Conservation (phyloP, 2,329 filamentous ascomycete species). For the Stachybotrys chlorohalonatus region DNA sequence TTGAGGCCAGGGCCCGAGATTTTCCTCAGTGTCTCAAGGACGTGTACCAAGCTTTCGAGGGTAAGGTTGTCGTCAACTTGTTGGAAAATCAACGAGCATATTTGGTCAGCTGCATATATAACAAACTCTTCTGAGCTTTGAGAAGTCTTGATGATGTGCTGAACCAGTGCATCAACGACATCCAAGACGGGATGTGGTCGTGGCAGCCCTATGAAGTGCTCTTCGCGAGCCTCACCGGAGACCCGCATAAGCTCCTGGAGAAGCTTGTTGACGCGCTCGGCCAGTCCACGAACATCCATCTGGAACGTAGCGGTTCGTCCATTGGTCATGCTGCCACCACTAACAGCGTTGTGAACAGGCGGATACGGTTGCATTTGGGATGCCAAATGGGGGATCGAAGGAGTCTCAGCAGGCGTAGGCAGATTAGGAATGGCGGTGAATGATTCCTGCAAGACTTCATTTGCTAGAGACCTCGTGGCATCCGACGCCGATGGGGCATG, state of each 20-base stretch:
- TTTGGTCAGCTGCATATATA: slow-evolving; percentile 50
- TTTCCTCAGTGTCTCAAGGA: slow-evolving; percentile 51
- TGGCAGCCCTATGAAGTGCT: slow-evolving; percentile 52
- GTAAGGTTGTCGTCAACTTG: slow-evolving; percentile 45
- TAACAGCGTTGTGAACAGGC: slow-evolving; percentile 35
- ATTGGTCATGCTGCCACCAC: slow-evolving; percentile 30
- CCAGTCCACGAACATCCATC: slow-evolving; percentile 42
- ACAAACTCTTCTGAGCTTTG: slow-evolving; percentile 53
- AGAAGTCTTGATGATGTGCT: slow-evolving; percentile 53
- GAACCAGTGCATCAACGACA: slow-evolving; percentile 51
- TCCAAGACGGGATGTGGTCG: slow-evolving; percentile 52
- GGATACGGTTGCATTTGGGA: slow-evolving; percentile 47
- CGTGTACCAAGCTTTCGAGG: slow-evolving; percentile 53
- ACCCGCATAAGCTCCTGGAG: slow-evolving; percentile 47
- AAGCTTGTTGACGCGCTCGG: slow-evolving; percentile 48
- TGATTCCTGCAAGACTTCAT: slow-evolving; percentile 55
- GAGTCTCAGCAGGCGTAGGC: slow-evolving; percentile 51
- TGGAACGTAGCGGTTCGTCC: slow-evolving; percentile 39
- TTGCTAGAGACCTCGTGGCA: slow-evolving; percentile 50
- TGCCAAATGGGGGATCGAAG: slow-evolving; percentile 42
- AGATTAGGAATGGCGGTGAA: slow-evolving; percentile 48
- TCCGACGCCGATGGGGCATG: slow-evolving; percentile 52
- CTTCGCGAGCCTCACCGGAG: slow-evolving; percentile 43
- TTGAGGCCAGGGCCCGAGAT: slow-evolving; percentile 46
- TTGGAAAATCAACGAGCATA: slow-evolving; percentile 47